Evolutionary conservation across 345 rosid genomes (phyloP).

Genomic region (Raphanus sativus): DNA sequence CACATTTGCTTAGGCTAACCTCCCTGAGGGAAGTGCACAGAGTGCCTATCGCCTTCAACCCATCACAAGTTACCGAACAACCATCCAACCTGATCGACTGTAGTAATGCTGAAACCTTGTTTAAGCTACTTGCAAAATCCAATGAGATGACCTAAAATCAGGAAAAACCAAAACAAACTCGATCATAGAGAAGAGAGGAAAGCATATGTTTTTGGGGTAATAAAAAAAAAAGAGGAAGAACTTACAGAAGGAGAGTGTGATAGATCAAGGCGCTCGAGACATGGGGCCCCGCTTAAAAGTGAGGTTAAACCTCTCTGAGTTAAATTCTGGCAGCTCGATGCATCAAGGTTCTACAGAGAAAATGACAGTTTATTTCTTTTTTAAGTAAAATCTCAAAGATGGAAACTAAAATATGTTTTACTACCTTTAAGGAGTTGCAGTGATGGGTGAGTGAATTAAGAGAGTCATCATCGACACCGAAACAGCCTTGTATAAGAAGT

Average conservation of each 20-base stretch:
- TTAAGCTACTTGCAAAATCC: conserved; percentile 40
- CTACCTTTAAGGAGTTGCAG: conserved; percentile 46
- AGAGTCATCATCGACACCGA: conserved; percentile 50
- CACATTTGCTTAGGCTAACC: conserved; percentile 48
- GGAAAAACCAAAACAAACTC: conserved; percentile 1
- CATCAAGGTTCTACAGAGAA: conserved; percentile 41
- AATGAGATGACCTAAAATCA: conserved; percentile 34
- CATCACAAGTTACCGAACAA: conserved; percentile 43
- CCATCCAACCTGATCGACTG: conserved; percentile 46
- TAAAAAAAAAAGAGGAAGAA: background rate
- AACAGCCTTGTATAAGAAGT: conserved; percentile 50
- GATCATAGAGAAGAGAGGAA: background rate
- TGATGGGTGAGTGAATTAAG: conserved; percentile 41
- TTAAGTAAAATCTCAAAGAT: no score
- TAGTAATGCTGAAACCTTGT: conserved; percentile 37
- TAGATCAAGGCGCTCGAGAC: conserved; percentile 41
- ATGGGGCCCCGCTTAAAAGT: conserved; percentile 39
- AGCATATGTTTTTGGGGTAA: background rate
- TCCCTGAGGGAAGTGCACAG: conserved; percentile 39
- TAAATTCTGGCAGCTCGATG: conserved; percentile 51
- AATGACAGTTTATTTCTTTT: no score
- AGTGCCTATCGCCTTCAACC: conserved; percentile 44
- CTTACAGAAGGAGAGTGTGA: conserved; percentile 46
- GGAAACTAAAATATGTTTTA: no score
- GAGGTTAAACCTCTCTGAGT: conserved; percentile 44